Evolutionary conservation across 2,329 filamentous ascomycete species (phyloP), one percentile per base, ranked within the genome.

Genomic region (Didymella glomerata): DNA sequence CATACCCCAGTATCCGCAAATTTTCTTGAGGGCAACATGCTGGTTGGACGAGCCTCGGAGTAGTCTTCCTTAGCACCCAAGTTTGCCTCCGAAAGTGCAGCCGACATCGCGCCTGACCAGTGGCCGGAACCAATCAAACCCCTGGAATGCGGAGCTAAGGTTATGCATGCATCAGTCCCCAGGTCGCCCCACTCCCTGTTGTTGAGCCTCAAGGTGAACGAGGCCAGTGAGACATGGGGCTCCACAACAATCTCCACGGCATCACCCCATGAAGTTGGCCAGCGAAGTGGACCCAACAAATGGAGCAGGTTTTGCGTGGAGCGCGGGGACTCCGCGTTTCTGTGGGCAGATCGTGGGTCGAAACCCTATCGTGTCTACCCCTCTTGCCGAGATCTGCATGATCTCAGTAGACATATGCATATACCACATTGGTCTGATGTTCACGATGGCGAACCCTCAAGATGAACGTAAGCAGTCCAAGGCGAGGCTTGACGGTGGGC

Each of bases 151-250:
- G 22, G 4, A 22, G 38, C 55, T 54, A 53, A 41, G 42, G 24
- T 32, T 32, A 58, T 48, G 41, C 50, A 48, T 48, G 57, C 56
- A 48, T 48, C 41, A 42, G 30, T 45, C 49, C 57, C 56, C 57
- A 55, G 58, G 48, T 38, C 34, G 18, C 56, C 51, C 61, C 68
- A 68, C 68, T 65, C 62, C 14, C 51, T 18, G 52, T 59, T 62
- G 61, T 71, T 70, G 68, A 72, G 69, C 69, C 69, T 69, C 67
- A 72, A 61, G 63, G 41, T 60, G 54, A 64, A 57, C 51, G 52
- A 56, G 47, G 45, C 48, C 51, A 59, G 48, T 62, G 51, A 54
- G 57, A 53, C 45, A 38, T 41, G 46, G 54, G 56, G 57, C 64
- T 64, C 66, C 56, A 66, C 61, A 66, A 45, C 54, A 65, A 60